Evolutionary conservation across 116 monocot species (phyloP).

Genomic region (Posidonia oceanica): DNA sequence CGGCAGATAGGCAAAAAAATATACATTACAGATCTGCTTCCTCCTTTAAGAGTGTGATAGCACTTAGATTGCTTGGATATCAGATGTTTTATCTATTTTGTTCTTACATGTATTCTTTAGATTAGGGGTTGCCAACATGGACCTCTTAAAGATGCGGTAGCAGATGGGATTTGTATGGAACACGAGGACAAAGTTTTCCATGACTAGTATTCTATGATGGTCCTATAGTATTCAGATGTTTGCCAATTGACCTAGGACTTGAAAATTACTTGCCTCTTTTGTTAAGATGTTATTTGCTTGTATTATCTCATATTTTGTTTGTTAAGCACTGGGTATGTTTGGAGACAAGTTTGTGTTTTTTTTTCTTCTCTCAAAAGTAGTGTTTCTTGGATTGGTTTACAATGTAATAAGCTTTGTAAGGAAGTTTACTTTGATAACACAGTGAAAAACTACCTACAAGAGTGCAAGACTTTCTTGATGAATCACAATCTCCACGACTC

Average conservation of each 20-base stretch:
- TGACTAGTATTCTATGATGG: not conserved
- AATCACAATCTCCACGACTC: too few species aligned
- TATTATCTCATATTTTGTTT: not conserved
- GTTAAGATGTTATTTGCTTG: not conserved
- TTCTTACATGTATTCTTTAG: slow-evolving; percentile 7
- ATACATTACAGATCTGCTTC: not conserved
- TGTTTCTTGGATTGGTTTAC: too few species aligned
- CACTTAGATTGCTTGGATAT: not conserved
- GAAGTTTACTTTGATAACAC: too few species aligned
- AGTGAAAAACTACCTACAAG: too few species aligned
- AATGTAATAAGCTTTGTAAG: too few species aligned
- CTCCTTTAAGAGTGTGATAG: not conserved
- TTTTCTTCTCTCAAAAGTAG: too few species aligned
- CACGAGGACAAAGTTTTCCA: not conserved
- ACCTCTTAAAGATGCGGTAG: not conserved
- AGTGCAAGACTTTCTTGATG: too few species aligned
- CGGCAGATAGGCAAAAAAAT: not conserved
- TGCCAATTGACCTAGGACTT: not conserved
- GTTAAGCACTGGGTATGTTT: too few species aligned
- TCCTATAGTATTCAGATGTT: not conserved
- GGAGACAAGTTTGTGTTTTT: too few species aligned
- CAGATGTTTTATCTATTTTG: not conserved
- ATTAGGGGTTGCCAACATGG: not conserved
- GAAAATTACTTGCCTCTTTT: not conserved
- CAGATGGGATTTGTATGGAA: not conserved